Evolutionary conservation across 1,139 yeast genomes (phyloP), one percentile per base, ranked within the genome.

Genomic region (Debaryomyces sp.): DNA sequence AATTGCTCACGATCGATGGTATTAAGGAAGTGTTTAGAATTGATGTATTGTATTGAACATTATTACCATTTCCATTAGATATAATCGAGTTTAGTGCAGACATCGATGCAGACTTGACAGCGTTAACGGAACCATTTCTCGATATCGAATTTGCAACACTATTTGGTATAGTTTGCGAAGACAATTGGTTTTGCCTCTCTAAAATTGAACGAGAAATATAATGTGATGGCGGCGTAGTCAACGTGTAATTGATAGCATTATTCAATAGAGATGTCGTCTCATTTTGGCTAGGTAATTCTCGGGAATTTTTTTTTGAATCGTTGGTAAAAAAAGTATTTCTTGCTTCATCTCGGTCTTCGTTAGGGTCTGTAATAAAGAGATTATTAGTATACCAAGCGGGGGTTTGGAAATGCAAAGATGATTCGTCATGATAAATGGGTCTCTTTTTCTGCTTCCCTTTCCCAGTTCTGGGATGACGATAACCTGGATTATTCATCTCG

Each of bases 1-100:
- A 72, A 21, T 68, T 71, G 6, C 77, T 77, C 10, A 75, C 67
- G 10, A 75, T 66, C 8, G 77, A 71, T 0, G 80, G 80, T 9
- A 75, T 64, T 34, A 75, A 58, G n/a, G 73, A 64, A 0, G 78
- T 73, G 3, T 68, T 63, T 7, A 64, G 45, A 3, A 60, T 62
- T 1, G 70, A 61, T 8, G 60, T 50, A 39, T 54, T 50, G 15
- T 37, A 32, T 22, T 21, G 35, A 13, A 4, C 10, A 18, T 12
- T 18, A 13, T 7, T 15, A 15, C 45, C 32, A 43, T 13, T 4
- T 12, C 8, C 42, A 17, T 39, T 21, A 27, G 8, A 39, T n/a
- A 27, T 18, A 27, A 38, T 18, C 1, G 42, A 39, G 15, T 15
- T 27, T 8, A 15, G 22, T 8, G 43, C 30, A 13, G 23, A 5